Evolutionary conservation across 257 asterid genomes (phyloP).

Genomic region (Datura wrightii): DNA sequence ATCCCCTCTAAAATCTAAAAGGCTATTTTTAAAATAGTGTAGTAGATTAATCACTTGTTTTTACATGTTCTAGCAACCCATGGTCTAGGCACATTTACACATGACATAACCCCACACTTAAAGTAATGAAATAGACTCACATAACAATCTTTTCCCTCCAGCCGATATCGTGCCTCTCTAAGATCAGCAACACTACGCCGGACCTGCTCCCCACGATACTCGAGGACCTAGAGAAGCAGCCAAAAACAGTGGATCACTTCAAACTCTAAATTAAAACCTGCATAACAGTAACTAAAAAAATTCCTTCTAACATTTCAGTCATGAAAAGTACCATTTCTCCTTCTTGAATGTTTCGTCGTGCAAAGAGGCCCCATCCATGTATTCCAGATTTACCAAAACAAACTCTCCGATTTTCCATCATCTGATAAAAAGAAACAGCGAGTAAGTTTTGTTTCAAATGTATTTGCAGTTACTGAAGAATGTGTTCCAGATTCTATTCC

Average conservation of each 20-base stretch:
- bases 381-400: conserved; percentile 98
- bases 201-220: conserved; percentile 91
- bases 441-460: conserved; percentile 2
- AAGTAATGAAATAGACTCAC: conserved; percentile 58
- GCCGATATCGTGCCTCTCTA: conserved; percentile 76
- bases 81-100: background rate
- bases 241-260: conserved; percentile 14
- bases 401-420: conserved; percentile 68
- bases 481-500: background rate
- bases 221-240: conserved; percentile 68
- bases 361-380: conserved; percentile 99
- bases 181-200: conserved; percentile 88
- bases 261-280: conserved; percentile 26
- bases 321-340: conserved; percentile 82
- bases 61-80: conserved; percentile 21
- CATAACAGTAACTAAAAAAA: conserved; percentile 27
- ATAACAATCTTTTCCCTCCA: conserved; percentile 94
- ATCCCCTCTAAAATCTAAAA: background rate
- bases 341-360: conserved; percentile 79
- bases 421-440: conserved; percentile 45
- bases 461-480: background rate
- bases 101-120: background rate
- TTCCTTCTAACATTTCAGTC: background rate
- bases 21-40: background rate
- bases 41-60: background rate